Evolutionary conservation across 805 yeast genomes (phyloP).

Genomic region (Saturnispora silvae): DNA sequence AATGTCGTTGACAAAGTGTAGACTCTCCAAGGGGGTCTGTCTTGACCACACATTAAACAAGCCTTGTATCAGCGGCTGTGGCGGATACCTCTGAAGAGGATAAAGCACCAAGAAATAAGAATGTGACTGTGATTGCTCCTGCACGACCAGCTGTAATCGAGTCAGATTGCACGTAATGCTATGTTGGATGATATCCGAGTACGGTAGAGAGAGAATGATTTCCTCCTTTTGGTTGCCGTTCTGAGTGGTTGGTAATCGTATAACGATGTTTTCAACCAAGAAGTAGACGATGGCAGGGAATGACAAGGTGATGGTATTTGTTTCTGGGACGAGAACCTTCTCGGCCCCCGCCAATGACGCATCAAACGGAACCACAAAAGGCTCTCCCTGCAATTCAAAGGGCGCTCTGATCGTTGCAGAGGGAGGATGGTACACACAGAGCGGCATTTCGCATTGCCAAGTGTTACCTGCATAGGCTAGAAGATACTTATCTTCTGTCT

Average conservation of each 20-base stretch:
- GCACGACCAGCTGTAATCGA: constrained; percentile 5
- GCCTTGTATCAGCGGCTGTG: constrained; percentile 11
- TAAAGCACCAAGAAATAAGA: constrained; percentile 8
- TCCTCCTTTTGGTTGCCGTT: constrained; percentile 5
- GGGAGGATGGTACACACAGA: constrained; percentile 8
- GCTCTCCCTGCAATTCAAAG: background rate
- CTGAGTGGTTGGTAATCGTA: constrained; percentile 13
- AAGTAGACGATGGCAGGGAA: constrained; percentile 18
- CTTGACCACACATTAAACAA: constrained; percentile 16
- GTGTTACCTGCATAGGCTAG: constrained; percentile 17
- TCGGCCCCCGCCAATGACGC: constrained; percentile 1
- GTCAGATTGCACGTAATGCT: constrained; percentile 15
- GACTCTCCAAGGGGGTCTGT: constrained; percentile 12
- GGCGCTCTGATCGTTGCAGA: constrained; percentile 6
- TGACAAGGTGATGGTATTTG: constrained; percentile 8
- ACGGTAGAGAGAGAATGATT: constrained; percentile 15
- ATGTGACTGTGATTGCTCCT: background rate
- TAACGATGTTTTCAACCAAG: constrained; percentile 16
- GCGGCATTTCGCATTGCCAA: constrained; percentile 13
- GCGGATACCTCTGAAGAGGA: constrained; percentile 14
- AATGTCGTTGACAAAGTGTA: constrained; percentile 17
- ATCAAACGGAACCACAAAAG: constrained; percentile 6
- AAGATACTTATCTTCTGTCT: constrained; percentile 12
- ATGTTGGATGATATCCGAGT: constrained; percentile 14
- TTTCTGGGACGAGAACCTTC: background rate